A percentile compares a stretch with the other conserved stretches of the same genome.
These are phyloP conservation scores for Vanrija sp. DNA, from an alignment of 1,284 basidiomycete genomes.

Conservation along the genomic window DNA sequence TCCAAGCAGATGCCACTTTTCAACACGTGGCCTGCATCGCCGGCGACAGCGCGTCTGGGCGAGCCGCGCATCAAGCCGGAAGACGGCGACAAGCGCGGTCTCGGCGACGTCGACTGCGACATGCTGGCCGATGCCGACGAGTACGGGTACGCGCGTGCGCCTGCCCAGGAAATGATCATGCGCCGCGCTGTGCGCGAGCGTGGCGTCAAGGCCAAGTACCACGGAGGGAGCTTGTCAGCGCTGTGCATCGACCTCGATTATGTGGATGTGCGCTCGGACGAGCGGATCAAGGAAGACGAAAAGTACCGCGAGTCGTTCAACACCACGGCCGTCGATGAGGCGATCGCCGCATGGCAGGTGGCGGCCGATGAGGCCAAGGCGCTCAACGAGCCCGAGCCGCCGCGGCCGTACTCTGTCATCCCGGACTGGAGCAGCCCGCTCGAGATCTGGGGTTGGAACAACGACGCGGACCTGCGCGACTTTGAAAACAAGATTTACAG, in stretches of 20 bases:
- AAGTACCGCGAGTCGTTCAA: conserved; percentile 6
- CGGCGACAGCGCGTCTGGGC: conserved; percentile 31
- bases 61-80: conserved; percentile 27
- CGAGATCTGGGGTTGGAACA: conserved; percentile 44
- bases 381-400: conserved; percentile 4
- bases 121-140: conserved; percentile 52
- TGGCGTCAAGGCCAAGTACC: conserved; percentile 45
- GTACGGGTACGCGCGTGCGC: conserved; percentile 40
- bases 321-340: background rate
- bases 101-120: conserved; percentile 50
- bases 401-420: conserved; percentile 9
- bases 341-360: background rate
- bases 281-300: conserved; percentile 24
- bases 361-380: conserved; percentile 2
- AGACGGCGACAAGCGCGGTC: conserved; percentile 31
- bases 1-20: conserved; percentile 47
- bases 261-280: conserved; percentile 33
- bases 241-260: conserved; percentile 42
- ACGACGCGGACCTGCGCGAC: conserved; percentile 32
- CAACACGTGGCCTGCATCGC: conserved; percentile 32
- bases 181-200: conserved; percentile 46
- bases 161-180: conserved; percentile 38
- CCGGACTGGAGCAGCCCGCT: conserved; percentile 44
- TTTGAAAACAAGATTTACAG: conserved; percentile 47
- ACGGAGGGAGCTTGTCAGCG: conserved; percentile 30